These are phyloP conservation scores for Eutrema japonicum DNA, from an alignment of 345 rosid genomes.

Conservation along the genomic window DNA sequence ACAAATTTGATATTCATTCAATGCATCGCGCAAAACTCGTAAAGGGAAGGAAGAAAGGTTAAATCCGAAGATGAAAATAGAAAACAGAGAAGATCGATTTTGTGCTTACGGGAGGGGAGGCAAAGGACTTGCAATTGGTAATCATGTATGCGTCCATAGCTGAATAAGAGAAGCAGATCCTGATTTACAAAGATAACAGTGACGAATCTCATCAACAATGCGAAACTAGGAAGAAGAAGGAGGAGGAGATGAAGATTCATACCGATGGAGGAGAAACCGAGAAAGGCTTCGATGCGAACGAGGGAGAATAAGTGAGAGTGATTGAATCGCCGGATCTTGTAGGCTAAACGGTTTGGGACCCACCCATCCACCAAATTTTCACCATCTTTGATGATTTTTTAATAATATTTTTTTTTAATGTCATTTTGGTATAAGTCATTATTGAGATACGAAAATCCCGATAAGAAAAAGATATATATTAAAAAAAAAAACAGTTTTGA, in stretches of 20 bases:
- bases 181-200: background rate
- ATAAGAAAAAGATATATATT: too few species aligned
- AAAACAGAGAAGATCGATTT: background rate
- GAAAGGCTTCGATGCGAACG: conserved; percentile 14
- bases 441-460: too few species aligned
- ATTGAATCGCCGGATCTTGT: background rate
- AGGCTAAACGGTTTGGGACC: background rate
- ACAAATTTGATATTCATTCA: too few species aligned
- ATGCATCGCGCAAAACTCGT: background rate
- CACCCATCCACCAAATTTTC: background rate
- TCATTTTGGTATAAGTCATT: too few species aligned
- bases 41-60: background rate
- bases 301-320: background rate
- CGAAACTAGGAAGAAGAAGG: background rate
- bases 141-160: conserved; percentile 73
- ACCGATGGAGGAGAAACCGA: background rate
- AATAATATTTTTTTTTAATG: too few species aligned
- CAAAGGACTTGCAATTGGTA: conserved; percentile 61
- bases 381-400: background rate
- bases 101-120: conserved; percentile 62
- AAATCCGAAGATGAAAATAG: background rate
- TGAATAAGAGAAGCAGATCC: conserved; percentile 29
- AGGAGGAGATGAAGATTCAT: background rate
- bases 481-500: too few species aligned
- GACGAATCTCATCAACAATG: conserved; percentile 14